Conservation (phyloP, 179 eudicot genomes). For the Drosera spatulata region DNA sequence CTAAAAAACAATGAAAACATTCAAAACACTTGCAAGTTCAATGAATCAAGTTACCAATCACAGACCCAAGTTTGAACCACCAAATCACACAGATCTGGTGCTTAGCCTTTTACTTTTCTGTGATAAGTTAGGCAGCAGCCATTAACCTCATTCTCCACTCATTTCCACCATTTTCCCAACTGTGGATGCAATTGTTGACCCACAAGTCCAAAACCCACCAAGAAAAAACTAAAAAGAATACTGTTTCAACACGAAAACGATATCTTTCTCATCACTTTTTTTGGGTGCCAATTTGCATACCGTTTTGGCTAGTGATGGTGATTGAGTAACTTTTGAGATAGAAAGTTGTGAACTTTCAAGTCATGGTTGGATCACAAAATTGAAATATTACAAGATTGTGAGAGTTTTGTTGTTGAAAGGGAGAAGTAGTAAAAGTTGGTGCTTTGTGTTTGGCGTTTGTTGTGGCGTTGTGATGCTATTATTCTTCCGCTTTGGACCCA, state of each 20-base stretch:
- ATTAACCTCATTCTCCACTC: not conserved
- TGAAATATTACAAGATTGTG: not conserved
- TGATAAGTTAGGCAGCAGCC: conserved; percentile 11
- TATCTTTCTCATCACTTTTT: not conserved
- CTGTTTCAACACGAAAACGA: conserved; percentile 19
- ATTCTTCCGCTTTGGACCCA: too few species aligned
- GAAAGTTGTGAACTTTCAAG: conserved; percentile 2
- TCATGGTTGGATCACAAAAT: conserved; percentile 1
- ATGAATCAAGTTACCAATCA: too few species aligned
- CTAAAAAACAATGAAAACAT: too few species aligned
- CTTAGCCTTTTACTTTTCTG: not conserved
- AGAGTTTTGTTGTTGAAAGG: not conserved
- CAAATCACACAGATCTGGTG: conserved; percentile 25
- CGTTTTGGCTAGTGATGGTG: not conserved
- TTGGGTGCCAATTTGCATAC: not conserved
- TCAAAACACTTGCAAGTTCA: too few species aligned
- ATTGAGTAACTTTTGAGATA: not conserved
- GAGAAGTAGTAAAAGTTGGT: not conserved
- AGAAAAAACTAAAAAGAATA: conserved; percentile 4
- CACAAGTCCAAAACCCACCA: too few species aligned
- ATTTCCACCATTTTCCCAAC: not conserved
- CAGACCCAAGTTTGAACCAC: not conserved
- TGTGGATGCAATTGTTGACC: conserved; percentile 13
- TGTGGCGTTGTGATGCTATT: too few species aligned
- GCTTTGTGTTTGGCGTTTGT: not conserved